phyloP scores from a whole-genome alignment of 2,329 filamentous ascomycete genomes.

The Graphilbum ipis-grandicollis region DNA sequence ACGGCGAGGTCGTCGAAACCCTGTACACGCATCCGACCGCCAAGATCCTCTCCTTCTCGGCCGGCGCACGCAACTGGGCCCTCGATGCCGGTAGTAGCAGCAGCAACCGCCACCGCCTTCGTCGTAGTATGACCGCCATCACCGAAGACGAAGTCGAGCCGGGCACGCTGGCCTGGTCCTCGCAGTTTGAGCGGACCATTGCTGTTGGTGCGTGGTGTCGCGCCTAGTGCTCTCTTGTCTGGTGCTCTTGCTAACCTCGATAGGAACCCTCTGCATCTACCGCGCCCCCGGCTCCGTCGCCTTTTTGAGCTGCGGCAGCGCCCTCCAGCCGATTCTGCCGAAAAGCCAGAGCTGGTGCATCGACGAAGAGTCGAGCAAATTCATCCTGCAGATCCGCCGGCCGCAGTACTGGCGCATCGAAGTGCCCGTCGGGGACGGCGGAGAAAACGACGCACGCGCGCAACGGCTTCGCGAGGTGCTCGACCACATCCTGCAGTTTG shows the following conservation, averaged over 20 bases:
- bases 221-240: neutral
- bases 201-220: conserved; percentile 57
- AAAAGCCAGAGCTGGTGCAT: conserved; percentile 92
- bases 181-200: conserved; percentile 63
- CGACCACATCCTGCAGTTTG: conserved; percentile 60
- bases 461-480: conserved; percentile 53
- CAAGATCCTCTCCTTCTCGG: conserved; percentile 44
- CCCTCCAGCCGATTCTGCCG: conserved; percentile 72
- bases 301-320: conserved; percentile 71
- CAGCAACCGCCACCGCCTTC: conserved; percentile 8
- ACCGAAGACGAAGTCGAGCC: conserved; percentile 26
- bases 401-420: conserved; percentile 87
- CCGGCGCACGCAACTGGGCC: conserved; percentile 16
- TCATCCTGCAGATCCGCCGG: conserved; percentile 70
- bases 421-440: conserved; percentile 46
- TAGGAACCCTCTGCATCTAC: conserved; percentile 67
- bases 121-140: conserved; percentile 2
- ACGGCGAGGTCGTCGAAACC: conserved; percentile 36
- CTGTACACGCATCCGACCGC: conserved; percentile 58
- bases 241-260: neutral
- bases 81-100: conserved; percentile 14
- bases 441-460: conserved; percentile 43
- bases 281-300: conserved; percentile 72
- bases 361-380: conserved; percentile 61
- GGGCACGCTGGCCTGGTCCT: conserved; percentile 55